These are phyloP conservation scores for Metarhizium humberi DNA, from an alignment of 2,329 filamentous ascomycete species.

Conservation along the genomic window DNA sequence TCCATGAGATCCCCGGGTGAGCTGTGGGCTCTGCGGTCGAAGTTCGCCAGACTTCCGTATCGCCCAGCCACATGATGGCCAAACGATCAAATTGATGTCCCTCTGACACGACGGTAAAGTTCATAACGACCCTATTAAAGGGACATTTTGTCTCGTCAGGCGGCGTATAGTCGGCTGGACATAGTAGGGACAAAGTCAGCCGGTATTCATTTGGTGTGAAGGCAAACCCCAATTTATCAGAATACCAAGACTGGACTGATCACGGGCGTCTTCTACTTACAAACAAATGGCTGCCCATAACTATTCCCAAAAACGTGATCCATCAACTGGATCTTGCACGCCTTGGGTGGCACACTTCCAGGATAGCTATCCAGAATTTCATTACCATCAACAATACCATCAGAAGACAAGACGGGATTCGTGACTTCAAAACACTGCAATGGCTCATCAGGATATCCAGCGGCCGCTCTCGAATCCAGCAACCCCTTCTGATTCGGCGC, in stretches of 20 bases:
- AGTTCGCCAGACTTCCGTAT: slow-evolving; percentile 74
- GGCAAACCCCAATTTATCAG: not conserved
- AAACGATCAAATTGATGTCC: slow-evolving; percentile 72
- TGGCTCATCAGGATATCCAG: not conserved
- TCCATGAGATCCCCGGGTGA: slow-evolving; percentile 61
- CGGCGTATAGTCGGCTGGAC: slow-evolving; percentile 11
- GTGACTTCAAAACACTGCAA: slow-evolving; percentile 59
- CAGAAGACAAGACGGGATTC: slow-evolving; percentile 50
- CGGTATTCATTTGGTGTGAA: not conserved
- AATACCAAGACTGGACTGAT: not conserved
- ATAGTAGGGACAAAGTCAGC: not conserved
- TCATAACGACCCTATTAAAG: slow-evolving; percentile 68
- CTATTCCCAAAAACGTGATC: slow-evolving; percentile 61
- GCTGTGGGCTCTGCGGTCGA: slow-evolving; percentile 70
- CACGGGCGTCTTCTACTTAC: slow-evolving; percentile 29
- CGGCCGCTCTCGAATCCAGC: not conserved
- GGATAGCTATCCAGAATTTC: slow-evolving; percentile 2
- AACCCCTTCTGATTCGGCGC: not conserved
- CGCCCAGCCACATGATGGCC: slow-evolving; percentile 64
- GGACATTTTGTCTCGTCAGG: slow-evolving; percentile 49
- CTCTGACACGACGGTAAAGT: slow-evolving; percentile 62
- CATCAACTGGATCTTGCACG: slow-evolving; percentile 54
- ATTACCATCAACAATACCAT: slow-evolving; percentile 19
- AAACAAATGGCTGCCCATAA: slow-evolving; percentile 65
- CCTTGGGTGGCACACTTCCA: not conserved